Base-by-base conservation (phyloP, 495 filamentous ascomycete genomes). In the Aspergillus nanangensis region DNA sequence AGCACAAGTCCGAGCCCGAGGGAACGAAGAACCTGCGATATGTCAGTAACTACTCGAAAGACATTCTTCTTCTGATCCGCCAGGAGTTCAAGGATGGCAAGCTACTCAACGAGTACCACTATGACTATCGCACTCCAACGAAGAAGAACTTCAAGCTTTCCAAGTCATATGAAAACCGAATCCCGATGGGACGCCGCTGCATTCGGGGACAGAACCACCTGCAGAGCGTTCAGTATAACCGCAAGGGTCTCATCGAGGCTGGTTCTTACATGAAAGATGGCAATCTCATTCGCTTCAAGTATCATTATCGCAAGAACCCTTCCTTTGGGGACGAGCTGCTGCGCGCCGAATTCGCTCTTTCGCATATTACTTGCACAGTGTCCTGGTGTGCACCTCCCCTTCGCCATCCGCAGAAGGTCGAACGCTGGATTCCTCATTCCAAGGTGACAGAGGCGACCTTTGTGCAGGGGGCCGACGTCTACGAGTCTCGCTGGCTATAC, bases 401-500 rank as follows among this genome's bases (percentile, higher is more conserved):
- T 31, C 61, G 70, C 10, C 72, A 76, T 48, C 65, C 73, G 4
- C 69, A 78, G 41, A 78, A 75, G 58, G 59, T 72, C 15, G 73
- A 81, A 17, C 65, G 67, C 34, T 83, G 79, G 78, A 80, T 82
- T 42, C 79, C 79, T 21, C 75, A 77, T 53, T 70, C 78, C 5
- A 77, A 77, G 42, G 75, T 82, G 3, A 79, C 72, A 5, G 76
- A 80, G 53, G 79, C 77, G 5, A 82, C 72, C 4, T 81, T 80
- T 44, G 68, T 77, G 8, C 68, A 79, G 45, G 74, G 68, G 14
- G 52, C 68, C 8, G 69, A 79, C 53, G 74, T 78, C 14, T 81
- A 77, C 40, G 69, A 78, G 41, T 66, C 71, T 43, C 70, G 63
- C 19, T 82, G 79, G 79, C 49, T 71, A 5, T 83, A 83, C 42